Percentiles rank a stretch among this genome's conserved stretches.
Evolutionary conservation across 2,329 filamentous ascomycete species (phyloP).

Genomic region (Zalaria obscura): DNA sequence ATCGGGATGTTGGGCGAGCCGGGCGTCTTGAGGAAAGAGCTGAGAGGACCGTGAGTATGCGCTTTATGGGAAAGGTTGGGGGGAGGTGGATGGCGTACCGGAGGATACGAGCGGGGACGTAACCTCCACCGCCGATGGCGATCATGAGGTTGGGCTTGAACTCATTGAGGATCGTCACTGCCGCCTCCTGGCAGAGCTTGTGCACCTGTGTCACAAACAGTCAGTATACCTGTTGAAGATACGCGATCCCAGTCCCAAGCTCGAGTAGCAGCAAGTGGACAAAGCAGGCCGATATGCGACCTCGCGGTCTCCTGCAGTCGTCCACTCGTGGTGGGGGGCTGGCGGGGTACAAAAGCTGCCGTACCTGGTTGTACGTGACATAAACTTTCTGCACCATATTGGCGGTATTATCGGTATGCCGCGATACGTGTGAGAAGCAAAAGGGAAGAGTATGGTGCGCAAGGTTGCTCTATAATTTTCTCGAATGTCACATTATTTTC

Average conservation of each 20-base stretch:
- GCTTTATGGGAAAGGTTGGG: neutral
- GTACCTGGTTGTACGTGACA: constrained; percentile 83
- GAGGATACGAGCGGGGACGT: constrained; percentile 91
- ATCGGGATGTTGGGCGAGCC: constrained; percentile 92
- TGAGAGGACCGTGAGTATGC: constrained; percentile 11
- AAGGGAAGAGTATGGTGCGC: too few relatives aligned
- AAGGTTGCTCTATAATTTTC: too few relatives aligned
- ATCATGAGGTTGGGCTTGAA: constrained; percentile 95
- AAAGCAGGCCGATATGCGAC: neutral
- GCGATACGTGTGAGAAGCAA: too few relatives aligned
- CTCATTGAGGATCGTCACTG: constrained; percentile 63
- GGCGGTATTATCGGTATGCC: neutral
- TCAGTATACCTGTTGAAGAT: neutral
- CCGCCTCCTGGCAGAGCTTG: constrained; percentile 86
- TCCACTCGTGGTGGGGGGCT: neutral
- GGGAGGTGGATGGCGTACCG: constrained; percentile 37
- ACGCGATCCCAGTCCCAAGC: too few relatives aligned
- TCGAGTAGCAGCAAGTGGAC: neutral
- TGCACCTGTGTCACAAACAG: constrained; percentile 54
- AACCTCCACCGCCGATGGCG: constrained; percentile 93
- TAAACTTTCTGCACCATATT: constrained; percentile 60
- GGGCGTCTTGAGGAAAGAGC: constrained; percentile 83
- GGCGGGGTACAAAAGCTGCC: constrained; percentile 12
- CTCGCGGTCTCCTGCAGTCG: neutral
- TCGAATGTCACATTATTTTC: too few relatives aligned